Base-by-base conservation (phyloP, 2,329 filamentous ascomycete genomes). In the Fusarium ambrosium region DNA sequence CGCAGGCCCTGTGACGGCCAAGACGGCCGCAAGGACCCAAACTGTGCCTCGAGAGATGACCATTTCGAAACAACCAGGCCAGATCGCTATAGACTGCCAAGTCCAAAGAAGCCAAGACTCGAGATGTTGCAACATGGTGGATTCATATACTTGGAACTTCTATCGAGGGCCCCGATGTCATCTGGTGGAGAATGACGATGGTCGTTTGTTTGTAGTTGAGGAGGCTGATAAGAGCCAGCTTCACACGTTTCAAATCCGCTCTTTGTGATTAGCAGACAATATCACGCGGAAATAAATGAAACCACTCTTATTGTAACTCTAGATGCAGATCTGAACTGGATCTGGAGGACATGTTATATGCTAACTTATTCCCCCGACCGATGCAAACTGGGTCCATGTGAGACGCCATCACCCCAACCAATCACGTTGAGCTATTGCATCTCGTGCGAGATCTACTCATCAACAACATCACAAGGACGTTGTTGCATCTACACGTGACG, bases 81-180 rank as follows among this genome's bases (percentile, higher is more conserved):
- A 32, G 29, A 27, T 36, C 13, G 9, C 6, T 27, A 39, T 32
- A 9, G 16, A 20, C 7, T 27, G 39, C 22, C 6, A 29, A 37
- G 37, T 18, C 36, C 39, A 55, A 11, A 41, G 24, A 24, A 58
- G 22, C 20, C 62, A 45, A 56, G 80, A 79, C 87, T 76, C 89
- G 88, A 80, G 89, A 89, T 13, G 89, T 85, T 13, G 89, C 85
- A 32, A 89, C 87, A 87, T 90, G 88, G 27, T 89, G 84, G 67
- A 90, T 87, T 56, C 16, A 69, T 56, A 39, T 53, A 56, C 27
- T 41, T 53, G 16, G 32, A 22, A 14, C 20, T n/a, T 37, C 9
- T 56, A 18, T 37, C 32, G 24, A 59, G 10, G 16, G 16, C 13
- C 22, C 20, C 9, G 32, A 32, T n/a, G 43, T 20, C 27, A 14